Base-by-base conservation (phyloP, 345 rosid species). In the Eucalyptus pumila region DNA sequence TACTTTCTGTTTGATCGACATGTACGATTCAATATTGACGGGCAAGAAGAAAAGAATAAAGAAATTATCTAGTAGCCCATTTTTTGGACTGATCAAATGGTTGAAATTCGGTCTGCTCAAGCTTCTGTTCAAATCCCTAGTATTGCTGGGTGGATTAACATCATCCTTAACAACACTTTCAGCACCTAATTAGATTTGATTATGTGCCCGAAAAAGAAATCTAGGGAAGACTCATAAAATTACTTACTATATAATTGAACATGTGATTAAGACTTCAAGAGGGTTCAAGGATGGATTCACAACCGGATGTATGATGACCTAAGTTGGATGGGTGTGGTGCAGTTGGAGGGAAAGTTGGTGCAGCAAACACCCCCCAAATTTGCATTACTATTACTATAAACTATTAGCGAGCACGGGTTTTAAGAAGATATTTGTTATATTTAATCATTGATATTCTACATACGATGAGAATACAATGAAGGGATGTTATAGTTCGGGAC, bases 271-370 rank as follows among this genome's bases (percentile, higher is more conserved):
- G 81, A 72, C 44, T 72, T 19, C 14, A 19, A 72, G 26, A 34
- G 45, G 14, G 45, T 19, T 32, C 87, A 48, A 86, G 44, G 44
- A 49, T 49, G 52, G 40, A 86, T 47, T 86, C 60, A 87, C 21
- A 56, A 8, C n/a, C 23, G 58, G 88, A 56, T 24, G 48, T 51
- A 24, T 23, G 44, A 87, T 58, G 89, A 81, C 49, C 87, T 89
- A 80, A 89, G 87, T n/a, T 81, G 42, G 42, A 48, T 19, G 50
- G 87, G 72, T 56, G 44, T 86, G 89, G 89, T 88, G 88, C 86
- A 60, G 90, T 80, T 89, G 56, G 92, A 87, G 87, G 85, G 90
- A 88, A 91, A 88, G 94, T 92, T 89, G 93, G 93, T 93, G 94
- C 89, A 91, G 91, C 95, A 90, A 92, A 91, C 93, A 34, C 89